phyloP scores from a whole-genome alignment of 257 asterid species.

The Cynanchum wilfordii region DNA sequence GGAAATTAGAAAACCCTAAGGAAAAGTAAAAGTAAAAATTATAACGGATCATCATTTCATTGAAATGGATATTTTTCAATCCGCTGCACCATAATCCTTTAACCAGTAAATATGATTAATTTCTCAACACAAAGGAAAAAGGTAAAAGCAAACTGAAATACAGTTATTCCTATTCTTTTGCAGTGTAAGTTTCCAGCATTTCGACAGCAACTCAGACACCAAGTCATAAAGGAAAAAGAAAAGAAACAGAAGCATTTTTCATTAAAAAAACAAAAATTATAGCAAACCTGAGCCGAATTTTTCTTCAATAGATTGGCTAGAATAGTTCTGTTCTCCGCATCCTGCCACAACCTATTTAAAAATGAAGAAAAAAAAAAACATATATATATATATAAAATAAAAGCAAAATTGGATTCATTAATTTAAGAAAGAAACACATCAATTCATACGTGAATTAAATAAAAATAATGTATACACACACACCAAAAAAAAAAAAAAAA shows the following conservation, averaged over 20 bases:
- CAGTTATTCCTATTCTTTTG: background rate
- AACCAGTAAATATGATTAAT: background rate
- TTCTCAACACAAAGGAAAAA: background rate
- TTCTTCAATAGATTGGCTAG: conserved; percentile 45
- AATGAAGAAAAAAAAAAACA: background rate
- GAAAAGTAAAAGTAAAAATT: background rate
- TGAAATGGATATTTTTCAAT: background rate
- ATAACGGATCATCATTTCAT: background rate
- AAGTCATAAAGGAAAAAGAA: background rate
- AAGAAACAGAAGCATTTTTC: too few relatives aligned
- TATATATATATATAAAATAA: background rate
- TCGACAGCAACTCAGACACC: background rate
- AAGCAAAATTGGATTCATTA: background rate
- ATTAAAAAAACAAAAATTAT: background rate
- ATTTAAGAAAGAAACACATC: background rate
- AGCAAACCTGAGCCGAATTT: conserved; percentile 58
- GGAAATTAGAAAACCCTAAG: background rate
- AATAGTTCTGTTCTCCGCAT: conserved; percentile 66
- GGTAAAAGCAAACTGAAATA: background rate
- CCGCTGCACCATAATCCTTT: background rate
- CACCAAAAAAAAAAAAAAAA: background rate
- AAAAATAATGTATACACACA: background rate
- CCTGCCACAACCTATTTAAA: conserved; percentile 77
- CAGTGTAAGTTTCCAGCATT: background rate
- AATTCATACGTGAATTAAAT: background rate